phyloP scores from a whole-genome alignment of 176 grass and related monocot species.

The Oropetium thomaeum region DNA sequence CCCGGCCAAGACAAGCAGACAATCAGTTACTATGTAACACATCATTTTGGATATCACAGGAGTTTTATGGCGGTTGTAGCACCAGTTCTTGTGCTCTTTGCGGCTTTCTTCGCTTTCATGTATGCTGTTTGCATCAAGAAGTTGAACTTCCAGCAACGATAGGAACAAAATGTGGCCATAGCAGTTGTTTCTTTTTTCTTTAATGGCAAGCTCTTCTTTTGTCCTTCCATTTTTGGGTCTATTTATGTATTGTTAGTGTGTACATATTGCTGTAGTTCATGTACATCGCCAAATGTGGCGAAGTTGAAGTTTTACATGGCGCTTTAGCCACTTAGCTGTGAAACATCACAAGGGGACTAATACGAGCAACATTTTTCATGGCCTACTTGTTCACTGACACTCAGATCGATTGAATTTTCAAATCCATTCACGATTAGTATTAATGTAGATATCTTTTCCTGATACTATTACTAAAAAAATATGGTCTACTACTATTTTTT shows the following conservation, averaged over 20 bases:
- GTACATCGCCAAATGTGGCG: constrained; percentile 15
- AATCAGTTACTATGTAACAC: constrained; percentile 74
- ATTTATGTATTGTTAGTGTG: constrained; percentile 35
- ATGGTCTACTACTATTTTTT: not conserved
- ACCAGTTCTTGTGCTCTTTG: constrained; percentile 61
- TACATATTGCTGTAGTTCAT: constrained; percentile 51
- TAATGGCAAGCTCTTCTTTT: not conserved
- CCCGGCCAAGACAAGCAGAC: constrained; percentile 3
- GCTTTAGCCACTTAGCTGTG: constrained; percentile 13
- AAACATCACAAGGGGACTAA: not conserved
- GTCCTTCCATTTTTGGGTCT: constrained; percentile 28
- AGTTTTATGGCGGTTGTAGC: constrained; percentile 78
- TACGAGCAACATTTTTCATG: constrained; percentile 27
- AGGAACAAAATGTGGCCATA: constrained; percentile 29
- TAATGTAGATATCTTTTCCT: not conserved
- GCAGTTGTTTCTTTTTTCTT: constrained; percentile 10
- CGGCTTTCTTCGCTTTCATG: constrained; percentile 82
- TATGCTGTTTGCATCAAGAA: constrained; percentile 87
- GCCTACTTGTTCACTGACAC: constrained; percentile 1
- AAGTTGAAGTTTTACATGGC: not conserved
- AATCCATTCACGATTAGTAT: not conserved
- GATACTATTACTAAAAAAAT: too few relatives aligned
- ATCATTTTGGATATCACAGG: constrained; percentile 71
- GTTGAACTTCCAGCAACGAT: constrained; percentile 91
- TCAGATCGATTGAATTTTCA: constrained; percentile 1